Conservation (phyloP, 352 stramenopile genomes). For the Globisporangium cylindrosporum region DNA sequence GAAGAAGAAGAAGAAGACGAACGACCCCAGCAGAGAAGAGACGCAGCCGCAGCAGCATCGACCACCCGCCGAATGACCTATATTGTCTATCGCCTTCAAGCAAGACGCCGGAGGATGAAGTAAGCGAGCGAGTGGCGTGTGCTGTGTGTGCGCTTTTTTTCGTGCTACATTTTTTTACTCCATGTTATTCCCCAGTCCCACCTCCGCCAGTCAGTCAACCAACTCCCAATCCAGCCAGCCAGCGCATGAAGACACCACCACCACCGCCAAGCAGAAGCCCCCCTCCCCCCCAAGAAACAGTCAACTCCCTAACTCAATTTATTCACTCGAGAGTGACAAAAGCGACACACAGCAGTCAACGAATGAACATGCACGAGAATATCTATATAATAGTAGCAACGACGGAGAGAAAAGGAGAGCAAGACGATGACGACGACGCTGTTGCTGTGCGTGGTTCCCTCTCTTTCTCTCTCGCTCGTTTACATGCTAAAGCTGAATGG, state of each 20-base stretch:
- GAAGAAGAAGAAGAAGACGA: slow-evolving; percentile 6
- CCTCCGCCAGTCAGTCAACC: background rate
- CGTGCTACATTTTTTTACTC: slow-evolving; percentile 9
- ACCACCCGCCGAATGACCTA: background rate
- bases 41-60: background rate
- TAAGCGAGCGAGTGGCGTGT: background rate
- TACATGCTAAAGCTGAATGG: slow-evolving; percentile 4
- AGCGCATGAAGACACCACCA: background rate
- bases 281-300: background rate
- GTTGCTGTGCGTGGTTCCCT: background rate
- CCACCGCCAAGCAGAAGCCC: background rate
- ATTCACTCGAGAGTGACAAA: slow-evolving; percentile 7
- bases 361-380: slow-evolving; percentile 1
- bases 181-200: slow-evolving; percentile 9
- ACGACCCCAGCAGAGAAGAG: background rate
- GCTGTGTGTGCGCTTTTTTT: background rate
- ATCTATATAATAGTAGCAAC: slow-evolving; percentile 11
- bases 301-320: background rate
- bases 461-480: background rate
- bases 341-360: background rate
- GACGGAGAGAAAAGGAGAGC: background rate
- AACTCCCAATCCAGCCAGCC: background rate
- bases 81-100: slow-evolving; percentile 13
- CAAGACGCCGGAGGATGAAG: slow-evolving; percentile 1
- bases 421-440: background rate